A percentile compares a stretch with the other conserved stretches of the same genome.
Evolutionary conservation across 1,284 basidiomycete species (phyloP).

Genomic region (Ustilago cynodontis): DNA sequence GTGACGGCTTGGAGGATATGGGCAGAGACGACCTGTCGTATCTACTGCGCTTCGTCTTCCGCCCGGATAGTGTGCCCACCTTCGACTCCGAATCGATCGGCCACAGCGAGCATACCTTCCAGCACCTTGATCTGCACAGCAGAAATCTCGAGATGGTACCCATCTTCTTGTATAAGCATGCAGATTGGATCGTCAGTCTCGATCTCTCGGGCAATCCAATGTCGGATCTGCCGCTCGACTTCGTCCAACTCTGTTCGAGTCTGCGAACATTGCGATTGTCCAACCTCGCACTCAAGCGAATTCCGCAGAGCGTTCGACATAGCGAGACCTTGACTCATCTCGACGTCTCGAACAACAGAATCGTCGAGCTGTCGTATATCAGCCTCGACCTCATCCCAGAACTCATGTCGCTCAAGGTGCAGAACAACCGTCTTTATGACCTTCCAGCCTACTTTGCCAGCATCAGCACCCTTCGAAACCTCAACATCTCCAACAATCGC

Average conservation of each 20-base stretch:
- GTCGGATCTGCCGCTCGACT: conserved; percentile 95
- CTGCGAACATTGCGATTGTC: conserved; percentile 88
- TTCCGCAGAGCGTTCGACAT: conserved; percentile 85
- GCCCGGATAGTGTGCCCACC: conserved; percentile 76
- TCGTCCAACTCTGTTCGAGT: conserved; percentile 87
- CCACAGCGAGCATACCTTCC: conserved; percentile 73
- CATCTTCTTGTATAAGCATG: conserved; percentile 86
- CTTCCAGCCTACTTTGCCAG: conserved; percentile 87
- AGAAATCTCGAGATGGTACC: conserved; percentile 90
- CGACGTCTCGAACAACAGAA: conserved; percentile 92
- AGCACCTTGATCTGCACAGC: conserved; percentile 85
- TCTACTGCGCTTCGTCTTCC: conserved; percentile 83
- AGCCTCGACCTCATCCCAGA: conserved; percentile 82
- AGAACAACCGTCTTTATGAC: conserved; percentile 91
- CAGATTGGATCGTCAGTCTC: conserved; percentile 85
- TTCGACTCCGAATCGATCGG: conserved; percentile 62
- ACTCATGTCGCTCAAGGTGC: conserved; percentile 81
- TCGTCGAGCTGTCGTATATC: conserved; percentile 88
- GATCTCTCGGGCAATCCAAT: conserved; percentile 95
- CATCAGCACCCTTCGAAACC: conserved; percentile 79
- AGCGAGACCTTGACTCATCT: conserved; percentile 83
- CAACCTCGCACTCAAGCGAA: conserved; percentile 94
- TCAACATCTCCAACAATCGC: conserved; percentile 98
- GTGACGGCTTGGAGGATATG: conserved; percentile 84
- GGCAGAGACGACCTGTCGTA: conserved; percentile 86